Base-by-base conservation (phyloP, 805 yeast genomes). In the Candida vaughaniae region DNA sequence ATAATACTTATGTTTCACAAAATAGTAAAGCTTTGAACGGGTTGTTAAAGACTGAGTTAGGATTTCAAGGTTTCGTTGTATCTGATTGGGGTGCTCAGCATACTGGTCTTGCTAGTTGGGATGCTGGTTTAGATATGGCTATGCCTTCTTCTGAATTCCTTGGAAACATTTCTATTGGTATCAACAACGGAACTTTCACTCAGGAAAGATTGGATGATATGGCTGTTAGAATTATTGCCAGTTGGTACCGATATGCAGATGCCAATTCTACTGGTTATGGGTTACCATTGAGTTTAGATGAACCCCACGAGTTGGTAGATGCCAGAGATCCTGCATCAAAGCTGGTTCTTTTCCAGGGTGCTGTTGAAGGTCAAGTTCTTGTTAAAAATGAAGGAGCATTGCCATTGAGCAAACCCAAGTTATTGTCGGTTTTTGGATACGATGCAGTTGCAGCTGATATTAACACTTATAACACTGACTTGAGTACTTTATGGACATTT, bases 11-110 rank as follows among this genome's bases (percentile, higher is more conserved):
- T 42, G 73, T 80, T 5, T 78, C 84, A 49, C 80, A 79, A 46
- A 79, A 79, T 49, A 66, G 78, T 3, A 71, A 73, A 41, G 59
- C 77, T 29, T 46, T 79, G 43, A 79, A 79, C 52, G 63, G 70
- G 36, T 56, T 79, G 16, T 56, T 79, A 43, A 79, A 78, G 54
- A 78, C 71, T 30, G 83, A 80, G 53, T 55, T 78, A 35, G 83
- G 82, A 0, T 80, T 78, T 49, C 82, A 78, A 56, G 85, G 85
- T 0, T 78, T 76, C 53, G 80, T 79, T 12, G 71, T 78, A 39
- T 68, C 80, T 18, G 85, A 79, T 50, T 78, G 83, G 82, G 77
- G 75, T 12, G 83, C 80, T 4, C 79, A 73, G 41, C 79, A 73
- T 45, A 51, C 72, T 6, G 84, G 84, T 5, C 76, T 78, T 4